Evolutionary conservation across 2,329 filamentous ascomycete species (phyloP), one percentile per base, ranked within the genome.

Genomic region (Proliferodiscus dingleyae): DNA sequence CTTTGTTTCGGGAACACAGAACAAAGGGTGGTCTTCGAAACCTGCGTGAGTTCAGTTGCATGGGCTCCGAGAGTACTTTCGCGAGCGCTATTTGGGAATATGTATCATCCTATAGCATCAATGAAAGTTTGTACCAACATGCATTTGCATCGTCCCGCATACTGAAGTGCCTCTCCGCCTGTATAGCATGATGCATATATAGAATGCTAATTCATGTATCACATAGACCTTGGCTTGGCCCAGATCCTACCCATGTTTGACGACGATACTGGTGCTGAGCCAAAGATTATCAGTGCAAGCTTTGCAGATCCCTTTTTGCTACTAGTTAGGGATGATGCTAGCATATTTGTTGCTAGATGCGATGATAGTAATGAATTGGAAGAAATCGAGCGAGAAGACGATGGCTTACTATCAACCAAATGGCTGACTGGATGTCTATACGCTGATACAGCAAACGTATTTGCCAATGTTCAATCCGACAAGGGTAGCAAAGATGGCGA

Each of bases 171-270:
- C 38, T 34, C 49, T 47, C 41, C 43, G 22, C 24, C 32, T 19
- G 3, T 23, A 49, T 24, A 24, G 24, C 21, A 39, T 29, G 24
- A 26, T 26, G 11, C 26, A 19, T 48, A 33, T 39, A 48, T 36
- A 28, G 15, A 39, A 29, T 47, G 52, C 43, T 54, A 34, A 57
- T 42, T 36, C 19, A 33, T 19, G 38, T 33, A 45, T 49, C 24
- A 55, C 43, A 39, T 59, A 89, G 88, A 95, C 64, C 78, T 98
- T 48, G 87, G 85, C 9, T 75, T 98, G 43, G 83, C 84, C 37
- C 91, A 97, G 61, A 97, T 98, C 44, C 77, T 96, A 40, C 89
- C 90, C 1, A 89, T 97, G 77, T 79, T 88, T 51, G 93, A 97
- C 58, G 93, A 95, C 58, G 87, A 93, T 53, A 90, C 84, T 0